phyloP scores from a whole-genome alignment of 139 green algal species.

The Coccomyxa sp. region DNA sequence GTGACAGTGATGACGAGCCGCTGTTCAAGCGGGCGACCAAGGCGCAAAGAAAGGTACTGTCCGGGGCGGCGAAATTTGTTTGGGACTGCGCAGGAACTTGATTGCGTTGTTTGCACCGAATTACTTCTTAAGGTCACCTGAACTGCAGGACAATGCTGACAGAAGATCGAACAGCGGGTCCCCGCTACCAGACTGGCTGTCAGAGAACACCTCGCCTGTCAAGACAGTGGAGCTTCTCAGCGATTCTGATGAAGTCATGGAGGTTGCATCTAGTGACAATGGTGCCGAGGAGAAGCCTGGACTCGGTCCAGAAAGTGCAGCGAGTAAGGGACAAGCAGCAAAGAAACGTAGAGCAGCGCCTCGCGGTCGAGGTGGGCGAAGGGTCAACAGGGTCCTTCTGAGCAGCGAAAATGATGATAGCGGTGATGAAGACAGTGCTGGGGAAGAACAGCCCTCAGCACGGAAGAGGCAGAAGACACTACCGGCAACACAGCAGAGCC shows the following conservation, averaged over 20 bases:
- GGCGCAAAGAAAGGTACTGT: background rate
- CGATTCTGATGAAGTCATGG: background rate
- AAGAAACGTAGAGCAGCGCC: background rate
- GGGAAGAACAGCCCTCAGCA: background rate
- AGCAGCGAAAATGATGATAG: background rate
- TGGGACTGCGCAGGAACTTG: background rate
- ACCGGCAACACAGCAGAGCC: background rate
- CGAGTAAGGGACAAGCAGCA: background rate
- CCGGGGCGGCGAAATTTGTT: background rate
- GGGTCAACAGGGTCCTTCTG: background rate
- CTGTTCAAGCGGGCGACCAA: background rate
- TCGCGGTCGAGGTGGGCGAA: too few relatives aligned
- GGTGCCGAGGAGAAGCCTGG: too few relatives aligned
- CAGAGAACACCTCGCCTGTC: background rate
- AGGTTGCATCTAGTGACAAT: too few relatives aligned
- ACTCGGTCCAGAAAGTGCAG: too few relatives aligned
- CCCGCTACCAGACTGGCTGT: background rate
- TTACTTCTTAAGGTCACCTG: background rate
- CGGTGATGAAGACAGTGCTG: background rate
- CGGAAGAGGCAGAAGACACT: background rate
- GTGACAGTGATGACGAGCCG: background rate
- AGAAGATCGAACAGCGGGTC: background rate
- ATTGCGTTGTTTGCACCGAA: background rate
- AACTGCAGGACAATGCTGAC: background rate
- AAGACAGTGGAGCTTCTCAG: background rate